A percentile compares a stretch with the other conserved stretches of the same genome.
phyloP scores from a whole-genome alignment of 148 eudicot species.

The Spergularia bocconei region DNA sequence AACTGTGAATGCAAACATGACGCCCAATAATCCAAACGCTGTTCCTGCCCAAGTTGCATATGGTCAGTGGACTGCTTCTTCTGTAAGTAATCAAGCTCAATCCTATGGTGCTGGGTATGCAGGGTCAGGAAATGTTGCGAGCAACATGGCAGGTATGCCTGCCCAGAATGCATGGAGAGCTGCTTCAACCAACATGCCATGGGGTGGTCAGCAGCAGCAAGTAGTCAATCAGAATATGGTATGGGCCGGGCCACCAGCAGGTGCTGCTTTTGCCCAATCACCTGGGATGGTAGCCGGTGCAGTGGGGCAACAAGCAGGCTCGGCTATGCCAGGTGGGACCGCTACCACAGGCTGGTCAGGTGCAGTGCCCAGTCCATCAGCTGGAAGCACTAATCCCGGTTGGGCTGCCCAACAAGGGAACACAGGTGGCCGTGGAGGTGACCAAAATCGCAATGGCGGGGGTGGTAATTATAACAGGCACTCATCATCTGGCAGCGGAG shows the following conservation, averaged over 20 bases:
- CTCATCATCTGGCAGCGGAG: slow-evolving; percentile 44
- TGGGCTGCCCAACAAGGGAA: slow-evolving; percentile 46
- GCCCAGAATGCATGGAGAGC: slow-evolving; percentile 49
- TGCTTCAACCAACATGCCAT: slow-evolving; percentile 43
- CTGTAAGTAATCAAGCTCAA: slow-evolving; percentile 31
- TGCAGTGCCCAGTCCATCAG: slow-evolving; percentile 26
- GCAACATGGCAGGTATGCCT: slow-evolving; percentile 37
- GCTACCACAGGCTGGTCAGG: slow-evolving; percentile 46
- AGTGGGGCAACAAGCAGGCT: slow-evolving; percentile 34
- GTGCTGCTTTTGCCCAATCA: too few relatives aligned
- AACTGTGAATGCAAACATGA: slow-evolving; percentile 15
- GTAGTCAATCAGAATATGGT: slow-evolving; percentile 59
- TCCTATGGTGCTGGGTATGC: slow-evolving; percentile 43
- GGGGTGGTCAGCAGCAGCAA: slow-evolving; percentile 46
- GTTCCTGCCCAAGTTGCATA: slow-evolving; percentile 44
- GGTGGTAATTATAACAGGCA: slow-evolving; percentile 54
- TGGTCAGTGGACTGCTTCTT: slow-evolving; percentile 52
- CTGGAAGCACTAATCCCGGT: slow-evolving; percentile 41
- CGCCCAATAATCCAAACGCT: slow-evolving; percentile 22
- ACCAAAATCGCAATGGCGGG: slow-evolving; percentile 42
- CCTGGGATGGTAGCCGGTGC: slow-evolving; percentile 15
- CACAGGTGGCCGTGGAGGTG: slow-evolving; percentile 39
- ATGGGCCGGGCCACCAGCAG: slow-evolving; percentile 45
- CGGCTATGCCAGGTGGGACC: slow-evolving; percentile 40
- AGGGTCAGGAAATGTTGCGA: slow-evolving; percentile 35